Conservation (phyloP, 257 asterid species). For the Solanum chilense region DNA sequence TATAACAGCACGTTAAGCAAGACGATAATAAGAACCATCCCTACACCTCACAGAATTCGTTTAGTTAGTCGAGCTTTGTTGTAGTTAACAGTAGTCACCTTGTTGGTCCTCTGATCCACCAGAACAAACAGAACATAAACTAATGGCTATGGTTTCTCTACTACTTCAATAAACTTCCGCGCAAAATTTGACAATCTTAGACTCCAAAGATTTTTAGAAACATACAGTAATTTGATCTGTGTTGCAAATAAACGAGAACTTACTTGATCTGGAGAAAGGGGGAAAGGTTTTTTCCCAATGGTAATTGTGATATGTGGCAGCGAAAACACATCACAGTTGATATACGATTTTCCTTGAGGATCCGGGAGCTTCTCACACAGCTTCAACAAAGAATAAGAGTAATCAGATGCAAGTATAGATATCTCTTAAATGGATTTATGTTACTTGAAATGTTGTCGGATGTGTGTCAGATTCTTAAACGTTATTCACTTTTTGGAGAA, state of each 20-base stretch:
- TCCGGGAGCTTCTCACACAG: conserved; percentile 20
- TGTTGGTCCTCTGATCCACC: neutral
- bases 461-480: neutral
- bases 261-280: conserved; percentile 24
- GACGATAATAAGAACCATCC: neutral
- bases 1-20: neutral
- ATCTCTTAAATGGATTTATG: neutral
- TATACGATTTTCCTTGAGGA: conserved; percentile 12
- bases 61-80: neutral
- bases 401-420: neutral
- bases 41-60: neutral
- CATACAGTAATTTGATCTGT: neutral
- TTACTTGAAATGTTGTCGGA: neutral
- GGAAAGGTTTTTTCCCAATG: conserved; percentile 14
- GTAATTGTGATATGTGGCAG: conserved; percentile 18
- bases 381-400: neutral
- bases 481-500: neutral
- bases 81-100: neutral
- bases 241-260: neutral
- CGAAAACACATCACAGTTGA: conserved; percentile 11
- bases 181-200: neutral
- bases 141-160: neutral
- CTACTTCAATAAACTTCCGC: neutral
- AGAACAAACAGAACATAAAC: neutral
- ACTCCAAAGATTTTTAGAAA: neutral